Base-by-base conservation (phyloP, 495 filamentous ascomycete genomes). In the Podospora pseudopauciseta region DNA sequence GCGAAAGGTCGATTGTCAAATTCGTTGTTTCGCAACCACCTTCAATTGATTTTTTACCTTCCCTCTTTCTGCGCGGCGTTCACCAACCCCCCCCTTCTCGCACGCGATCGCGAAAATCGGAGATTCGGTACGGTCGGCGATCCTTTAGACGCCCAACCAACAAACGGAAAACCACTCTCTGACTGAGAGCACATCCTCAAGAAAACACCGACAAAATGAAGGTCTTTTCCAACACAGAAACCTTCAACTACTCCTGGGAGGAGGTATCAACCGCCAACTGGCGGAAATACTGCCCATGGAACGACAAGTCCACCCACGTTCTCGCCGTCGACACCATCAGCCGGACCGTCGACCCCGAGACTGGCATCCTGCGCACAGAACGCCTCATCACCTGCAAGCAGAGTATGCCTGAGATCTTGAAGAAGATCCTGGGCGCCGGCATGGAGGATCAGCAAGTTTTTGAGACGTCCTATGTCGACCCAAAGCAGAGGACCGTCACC, bases 191-290 rank as follows among this genome's bases (percentile, higher is more conserved):
- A 58, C 18, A 65, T 18, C 34, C 49, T 13, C 60, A 58, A 26
- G 56, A 67, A 62, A 69, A 32, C 32, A 60, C n/a, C 20, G 80
- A 77, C 20, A 80, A 77, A 62, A 99, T 99, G 95, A 96, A 94
- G 85, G 91, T 99, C 76, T 99, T 97, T 77, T 90, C 92, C 44
- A 92, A 91, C 68, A 81, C 81, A 34, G 92, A 90, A 79, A 92
- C 91, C 23, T 98, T 97, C 82, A 86, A 97, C 79, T 99, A 99
- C 84, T 93, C 93, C 28, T 99, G 95, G 94, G 90, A 94, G 72
- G 96, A 97, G 79, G 96, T 98, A 44, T 96, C 93, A n/a, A 92
- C 92, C n/a, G 92, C 91, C 72, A 99, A 98, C 85, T 99, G 95
- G 95, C 89, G 89, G 62, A 99, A 99, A 80, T 99, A 99, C 83